Evolutionary conservation across 305 asterid species (phyloP), one percentile per base, ranked within the genome.

Genomic region (Fraxinus paxiana): DNA sequence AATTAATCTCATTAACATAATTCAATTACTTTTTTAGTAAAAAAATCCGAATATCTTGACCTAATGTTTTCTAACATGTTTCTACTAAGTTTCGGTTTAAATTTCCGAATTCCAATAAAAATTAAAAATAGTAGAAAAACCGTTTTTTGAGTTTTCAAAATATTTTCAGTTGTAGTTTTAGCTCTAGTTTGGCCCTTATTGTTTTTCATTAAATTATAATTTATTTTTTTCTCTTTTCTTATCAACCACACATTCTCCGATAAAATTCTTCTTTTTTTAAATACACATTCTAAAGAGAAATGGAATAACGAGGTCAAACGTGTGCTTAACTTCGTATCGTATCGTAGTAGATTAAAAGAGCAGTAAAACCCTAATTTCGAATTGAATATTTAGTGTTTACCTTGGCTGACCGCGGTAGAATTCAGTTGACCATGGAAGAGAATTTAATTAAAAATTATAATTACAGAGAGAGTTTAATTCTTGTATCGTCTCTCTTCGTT

Each of bases 401-500:
- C 56, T 3, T 46, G 5, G 5, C 18, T 46, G 17, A 46, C 56
- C 56, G 56, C 18, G 18, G 18, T 46, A 46, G 56, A 46, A 46
- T 13, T 13, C 56, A 2, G 18, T 13, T 46, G 18, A 46, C 56
- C 56, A 22, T 17, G 69, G 26, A 56, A 20, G 3, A 17, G 10
- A 54, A 54, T 54, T 28, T 26, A 54, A 54, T 15, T 54, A 54
- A 54, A 54, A 54, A 54, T 54, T 18, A 54, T 51, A 13, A 51
- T 54, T 0, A 41, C n/a, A 37, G 46, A 37, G 46, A 37, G 46
- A 37, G 13, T 35, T 37, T 7, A 37, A 37, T 35, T 6, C 41
- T 35, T 35, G 41, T 35, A 1, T 37, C 13, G 46, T 37, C 81
- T 80, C 84, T 82, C 72, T 87, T 88, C 87, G 73, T 86, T 88